Evolutionary conservation across 1,139 yeast species (phyloP), one percentile per base, ranked within the genome.

Genomic region (Debaryomycetaceae sp.): DNA sequence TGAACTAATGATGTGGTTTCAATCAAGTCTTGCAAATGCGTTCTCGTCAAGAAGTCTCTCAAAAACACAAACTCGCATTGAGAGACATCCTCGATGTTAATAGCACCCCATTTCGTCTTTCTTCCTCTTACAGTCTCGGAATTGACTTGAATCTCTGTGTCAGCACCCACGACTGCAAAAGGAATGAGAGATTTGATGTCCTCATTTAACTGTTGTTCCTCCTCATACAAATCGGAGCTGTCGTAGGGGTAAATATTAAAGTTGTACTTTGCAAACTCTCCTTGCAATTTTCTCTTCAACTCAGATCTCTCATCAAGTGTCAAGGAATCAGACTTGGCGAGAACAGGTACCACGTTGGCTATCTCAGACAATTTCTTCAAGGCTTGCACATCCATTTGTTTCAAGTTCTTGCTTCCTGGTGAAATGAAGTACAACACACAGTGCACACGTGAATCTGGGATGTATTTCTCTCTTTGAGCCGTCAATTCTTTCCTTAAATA

Each of bases 101-200:
- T 84, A 24, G 84, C 77, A 39, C 98, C 98, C 97, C 97, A 93
- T 62, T 86, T 83, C 47, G 95, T 89, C 68, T 86, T 83, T 72
- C 99, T 84, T 41, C 97, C 97, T 58, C 95, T 85, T 37, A 89
- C 87, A 30, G 78, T 70, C 59, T 85, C 87, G 40, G 97, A 97
- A 54, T 82, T 80, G 46, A 83, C 70, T 46, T 83, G 78, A 49
- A 87, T 80, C 55, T 85, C 86, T 49, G 75, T 78, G 62, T 90
- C 96, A n/a, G 96, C 85, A 37, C 98, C 99, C 45, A 91, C 90
- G 41, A 93, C 81, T 1, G 99, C 98, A 72, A 93, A 93, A 30
- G 99, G 99, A 54, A 91, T 80, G 60, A 81, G 80, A 42, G 85
- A 87, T 75, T 85, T 81, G 57, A 86, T 85, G 56, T 86, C 88